Percentiles rank a stretch among this genome's conserved stretches.
These are phyloP conservation scores for Lachancea nothofagi DNA, from an alignment of 805 yeast genomes.

Conservation along the genomic window DNA sequence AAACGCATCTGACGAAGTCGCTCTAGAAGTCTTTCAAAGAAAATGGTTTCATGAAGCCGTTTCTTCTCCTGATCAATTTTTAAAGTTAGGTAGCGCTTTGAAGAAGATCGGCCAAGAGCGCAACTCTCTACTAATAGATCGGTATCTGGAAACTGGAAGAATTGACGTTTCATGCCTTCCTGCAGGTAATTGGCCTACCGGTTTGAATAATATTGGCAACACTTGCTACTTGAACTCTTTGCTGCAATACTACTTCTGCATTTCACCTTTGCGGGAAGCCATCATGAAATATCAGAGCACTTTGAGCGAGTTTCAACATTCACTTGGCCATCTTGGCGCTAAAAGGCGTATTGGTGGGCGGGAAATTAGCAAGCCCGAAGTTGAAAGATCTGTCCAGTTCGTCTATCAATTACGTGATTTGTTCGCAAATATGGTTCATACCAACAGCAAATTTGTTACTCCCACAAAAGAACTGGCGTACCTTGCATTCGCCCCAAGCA, in stretches of 20 bases:
- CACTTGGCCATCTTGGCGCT: slow-evolving; percentile 28
- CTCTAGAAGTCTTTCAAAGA: slow-evolving; percentile 30
- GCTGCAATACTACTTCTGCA: slow-evolving; percentile 82
- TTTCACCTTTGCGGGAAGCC: slow-evolving; percentile 70
- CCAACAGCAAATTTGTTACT: slow-evolving; percentile 57
- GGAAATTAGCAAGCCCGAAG: slow-evolving; percentile 69
- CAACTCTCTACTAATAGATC: slow-evolving; percentile 49
- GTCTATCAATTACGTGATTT: slow-evolving; percentile 64
- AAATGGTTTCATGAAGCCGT: slow-evolving; percentile 27
- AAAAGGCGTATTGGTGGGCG: slow-evolving; percentile 83
- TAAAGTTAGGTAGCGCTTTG: slow-evolving; percentile 53
- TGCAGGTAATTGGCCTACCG: slow-evolving; percentile 77
- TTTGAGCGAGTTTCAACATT: slow-evolving; percentile 27
- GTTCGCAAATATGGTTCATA: slow-evolving; percentile 62
- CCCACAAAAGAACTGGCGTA: slow-evolving; percentile 85
- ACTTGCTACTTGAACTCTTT: slow-evolving; percentile 92
- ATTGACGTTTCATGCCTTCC: slow-evolving; percentile 56
- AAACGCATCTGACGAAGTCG: slow-evolving; percentile 49
- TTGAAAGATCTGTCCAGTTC: slow-evolving; percentile 76
- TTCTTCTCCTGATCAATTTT: slow-evolving; percentile 41
- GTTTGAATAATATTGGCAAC: slow-evolving; percentile 90
- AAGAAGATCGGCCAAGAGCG: slow-evolving; percentile 48
- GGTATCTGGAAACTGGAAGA: slow-evolving; percentile 56
- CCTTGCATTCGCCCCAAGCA: slow-evolving; percentile 73
- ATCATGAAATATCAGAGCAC: slow-evolving; percentile 50